These are phyloP conservation scores for Trichothecium sympodiale DNA, from an alignment of 2,329 filamentous ascomycete genomes.

Conservation along the genomic window DNA sequence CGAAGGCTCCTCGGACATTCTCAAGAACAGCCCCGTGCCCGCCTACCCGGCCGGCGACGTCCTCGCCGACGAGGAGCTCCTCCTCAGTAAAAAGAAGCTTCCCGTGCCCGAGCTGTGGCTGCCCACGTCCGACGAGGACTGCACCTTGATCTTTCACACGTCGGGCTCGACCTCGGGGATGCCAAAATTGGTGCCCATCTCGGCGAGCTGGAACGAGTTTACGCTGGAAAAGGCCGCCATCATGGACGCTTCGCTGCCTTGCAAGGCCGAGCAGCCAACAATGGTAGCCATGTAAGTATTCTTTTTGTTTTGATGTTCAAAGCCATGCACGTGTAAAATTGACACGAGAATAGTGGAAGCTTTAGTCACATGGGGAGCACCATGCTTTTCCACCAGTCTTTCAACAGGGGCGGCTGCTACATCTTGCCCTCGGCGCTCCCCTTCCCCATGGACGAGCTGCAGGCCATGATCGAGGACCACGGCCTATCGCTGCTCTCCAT, in stretches of 20 bases:
- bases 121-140: background rate
- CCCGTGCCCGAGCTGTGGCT: background rate
- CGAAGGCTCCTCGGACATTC: background rate
- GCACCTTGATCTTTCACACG: background rate
- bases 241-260: background rate
- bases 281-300: background rate
- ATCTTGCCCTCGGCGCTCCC: background rate
- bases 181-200: background rate
- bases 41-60: background rate
- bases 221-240: background rate
- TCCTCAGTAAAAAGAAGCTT: background rate
- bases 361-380: constrained; percentile 1
- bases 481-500: background rate
- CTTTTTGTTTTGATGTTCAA: too few relatives aligned
- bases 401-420: background rate
- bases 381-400: background rate
- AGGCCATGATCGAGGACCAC: background rate
- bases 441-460: background rate
- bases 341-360: background rate
- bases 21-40: constrained; percentile 5
- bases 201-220: background rate
- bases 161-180: constrained; percentile 1
- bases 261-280: too few relatives aligned
- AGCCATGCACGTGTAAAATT: background rate
- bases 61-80: background rate